phyloP scores from a whole-genome alignment of 257 asterid genomes.

The Jasminum sambac region DNA sequence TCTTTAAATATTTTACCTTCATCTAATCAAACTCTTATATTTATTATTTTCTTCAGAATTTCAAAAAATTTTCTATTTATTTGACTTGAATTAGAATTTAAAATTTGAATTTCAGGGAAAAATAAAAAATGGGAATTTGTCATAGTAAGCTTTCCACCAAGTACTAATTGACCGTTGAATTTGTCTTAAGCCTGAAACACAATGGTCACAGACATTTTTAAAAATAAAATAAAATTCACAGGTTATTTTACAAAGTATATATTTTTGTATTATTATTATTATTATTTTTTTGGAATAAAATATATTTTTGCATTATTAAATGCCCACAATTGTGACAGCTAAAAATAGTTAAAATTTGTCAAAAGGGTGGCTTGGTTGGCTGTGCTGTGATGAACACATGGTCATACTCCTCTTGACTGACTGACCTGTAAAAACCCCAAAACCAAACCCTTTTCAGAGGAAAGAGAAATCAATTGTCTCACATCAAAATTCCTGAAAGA shows the following conservation, averaged over 20 bases:
- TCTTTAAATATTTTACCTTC: too few relatives aligned
- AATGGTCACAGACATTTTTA: background rate
- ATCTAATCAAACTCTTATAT: too few relatives aligned
- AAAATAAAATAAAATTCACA: background rate
- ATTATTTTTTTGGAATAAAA: too few relatives aligned
- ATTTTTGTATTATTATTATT: too few relatives aligned
- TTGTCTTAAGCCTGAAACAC: background rate
- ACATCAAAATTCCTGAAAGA: conserved; percentile 16
- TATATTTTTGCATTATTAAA: background rate
- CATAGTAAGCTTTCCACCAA: background rate
- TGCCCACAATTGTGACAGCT: conserved; percentile 25
- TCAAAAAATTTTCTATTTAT: background rate
- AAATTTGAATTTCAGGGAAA: background rate
- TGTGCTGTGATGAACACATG: conserved; percentile 17
- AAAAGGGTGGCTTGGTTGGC: conserved; percentile 15
- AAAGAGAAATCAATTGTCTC: conserved; percentile 17
- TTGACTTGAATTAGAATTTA: background rate
- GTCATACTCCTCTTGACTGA: conserved; percentile 21
- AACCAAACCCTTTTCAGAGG: conserved; percentile 16
- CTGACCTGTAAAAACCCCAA: conserved; percentile 35
- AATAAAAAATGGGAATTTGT: background rate
- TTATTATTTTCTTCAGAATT: too few relatives aligned
- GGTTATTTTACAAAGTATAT: too few relatives aligned
- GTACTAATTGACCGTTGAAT: background rate
- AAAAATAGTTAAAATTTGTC: conserved; percentile 17